Percentiles rank a stretch among this genome's conserved stretches.
These are phyloP conservation scores for Pseudocercospora fijiensis DNA, from an alignment of 2,329 filamentous ascomycete species.

Conservation along the genomic window DNA sequence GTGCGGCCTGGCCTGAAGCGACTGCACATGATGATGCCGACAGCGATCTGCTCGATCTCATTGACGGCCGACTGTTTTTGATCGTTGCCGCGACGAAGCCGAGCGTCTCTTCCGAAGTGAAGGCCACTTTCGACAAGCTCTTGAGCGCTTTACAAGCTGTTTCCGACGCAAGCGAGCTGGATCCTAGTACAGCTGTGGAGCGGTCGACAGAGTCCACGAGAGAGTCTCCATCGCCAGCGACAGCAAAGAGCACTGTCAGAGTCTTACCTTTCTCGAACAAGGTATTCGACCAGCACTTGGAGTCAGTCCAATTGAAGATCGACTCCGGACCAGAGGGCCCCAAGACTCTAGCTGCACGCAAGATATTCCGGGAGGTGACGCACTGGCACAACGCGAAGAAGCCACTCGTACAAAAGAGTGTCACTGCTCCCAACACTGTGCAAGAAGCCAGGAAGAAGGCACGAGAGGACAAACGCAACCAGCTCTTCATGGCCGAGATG, in stretches of 20 bases:
- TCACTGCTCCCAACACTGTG: conserved; percentile 27
- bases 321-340: conserved; percentile 38
- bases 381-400: conserved; percentile 65
- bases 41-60: conserved; percentile 55
- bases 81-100: conserved; percentile 23
- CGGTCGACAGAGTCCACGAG: neutral
- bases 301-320: conserved; percentile 44
- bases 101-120: conserved; percentile 20
- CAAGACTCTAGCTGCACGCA: conserved; percentile 38
- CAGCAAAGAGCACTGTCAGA: conserved; percentile 23
- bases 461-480: conserved; percentile 53
- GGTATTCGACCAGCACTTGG: conserved; percentile 50
- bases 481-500: conserved; percentile 67
- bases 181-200: neutral
- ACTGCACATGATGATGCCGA: conserved; percentile 27
- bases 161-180: conserved; percentile 8
- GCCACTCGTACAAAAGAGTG: conserved; percentile 46
- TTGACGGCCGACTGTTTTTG: conserved; percentile 55
- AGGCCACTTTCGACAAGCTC: conserved; percentile 28
- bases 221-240: neutral
- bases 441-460: conserved; percentile 38
- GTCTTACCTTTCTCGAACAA: conserved; percentile 51
- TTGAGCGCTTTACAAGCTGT: conserved; percentile 24
- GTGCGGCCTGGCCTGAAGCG: conserved; percentile 21
- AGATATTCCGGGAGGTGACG: conserved; percentile 50